Evolutionary conservation across 148 eudicot genomes (phyloP).

Genomic region (Cornus suecica): DNA sequence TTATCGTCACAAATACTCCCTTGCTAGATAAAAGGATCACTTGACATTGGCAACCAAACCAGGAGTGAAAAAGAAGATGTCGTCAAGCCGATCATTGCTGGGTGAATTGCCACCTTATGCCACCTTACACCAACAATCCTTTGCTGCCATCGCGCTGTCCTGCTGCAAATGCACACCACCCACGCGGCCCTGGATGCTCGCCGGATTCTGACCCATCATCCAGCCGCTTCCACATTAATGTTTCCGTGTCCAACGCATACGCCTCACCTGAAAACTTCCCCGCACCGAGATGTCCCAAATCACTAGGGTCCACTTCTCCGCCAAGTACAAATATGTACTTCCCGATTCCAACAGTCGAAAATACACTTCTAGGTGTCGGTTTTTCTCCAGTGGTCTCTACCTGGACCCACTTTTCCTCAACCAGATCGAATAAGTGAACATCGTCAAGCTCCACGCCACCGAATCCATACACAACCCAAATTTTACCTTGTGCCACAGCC

Average conservation of each 20-base stretch:
- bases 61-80: conserved; percentile 72
- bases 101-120: conserved; percentile 72
- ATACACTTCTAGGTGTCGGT: conserved; percentile 72
- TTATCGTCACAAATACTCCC: too few relatives aligned
- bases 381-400: conserved; percentile 76
- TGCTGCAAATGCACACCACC: conserved; percentile 84
- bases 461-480: conserved; percentile 95
- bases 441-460: conserved; percentile 75
- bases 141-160: conserved; percentile 36
- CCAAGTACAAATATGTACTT: conserved; percentile 57
- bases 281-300: conserved; percentile 83
- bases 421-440: conserved; percentile 65
- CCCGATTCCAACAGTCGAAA: conserved; percentile 55
- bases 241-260: conserved; percentile 65
- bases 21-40: not conserved
- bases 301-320: conserved; percentile 95
- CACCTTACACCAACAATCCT: conserved; percentile 77
- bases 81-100: conserved; percentile 76
- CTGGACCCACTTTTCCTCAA: conserved; percentile 49
- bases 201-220: conserved; percentile 37
- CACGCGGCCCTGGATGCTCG: conserved; percentile 88
- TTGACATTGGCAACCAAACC: conserved; percentile 9
- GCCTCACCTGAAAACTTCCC: conserved; percentile 68
- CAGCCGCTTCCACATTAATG: conserved; percentile 55
- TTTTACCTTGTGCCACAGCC: conserved; percentile 47